A percentile compares a stretch with the other conserved stretches of the same genome.
Conservation (phyloP, 2,329 filamentous ascomycete species). For the Sordariomycetes sp. region DNA sequence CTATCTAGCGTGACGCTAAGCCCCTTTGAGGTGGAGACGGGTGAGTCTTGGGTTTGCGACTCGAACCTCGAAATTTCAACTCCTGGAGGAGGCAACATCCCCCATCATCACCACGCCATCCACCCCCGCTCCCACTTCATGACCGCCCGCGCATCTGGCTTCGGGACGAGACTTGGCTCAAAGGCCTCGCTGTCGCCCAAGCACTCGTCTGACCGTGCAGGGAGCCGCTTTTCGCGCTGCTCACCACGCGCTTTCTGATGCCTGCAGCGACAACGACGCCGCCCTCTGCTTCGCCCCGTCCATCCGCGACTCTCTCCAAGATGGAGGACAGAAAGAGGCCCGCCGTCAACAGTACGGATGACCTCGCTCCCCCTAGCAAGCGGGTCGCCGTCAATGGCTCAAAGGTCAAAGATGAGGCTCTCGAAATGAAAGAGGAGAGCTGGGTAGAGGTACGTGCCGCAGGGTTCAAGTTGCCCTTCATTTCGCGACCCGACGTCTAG, state of each 20-base stretch:
- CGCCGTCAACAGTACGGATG: constrained; percentile 69
- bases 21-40: constrained; percentile 21
- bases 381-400: constrained; percentile 81
- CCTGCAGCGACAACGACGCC: constrained; percentile 73
- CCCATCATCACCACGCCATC: constrained; percentile 22
- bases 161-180: constrained; percentile 24
- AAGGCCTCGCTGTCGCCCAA: constrained; percentile 10
- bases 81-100: constrained; percentile 23
- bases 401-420: constrained; percentile 44
- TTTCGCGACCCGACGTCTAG: no score
- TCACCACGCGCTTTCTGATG: constrained; percentile 58
- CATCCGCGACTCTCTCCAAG: constrained; percentile 73
- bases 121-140: constrained; percentile 22
- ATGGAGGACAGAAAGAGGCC: constrained; percentile 99
- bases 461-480: no score
- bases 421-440: constrained; percentile 48
- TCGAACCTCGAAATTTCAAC: constrained; percentile 35
- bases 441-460: constrained; percentile 58
- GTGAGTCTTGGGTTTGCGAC: constrained; percentile 28
- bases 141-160: constrained; percentile 20
- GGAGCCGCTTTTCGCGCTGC: constrained; percentile 2
- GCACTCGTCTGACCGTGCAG: background rate
- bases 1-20: constrained; percentile 24
- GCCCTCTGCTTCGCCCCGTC: constrained; percentile 60
- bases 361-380: constrained; percentile 83